A percentile compares a stretch with the other conserved stretches of the same genome.
Evolutionary conservation across 768 basidiomycete species (phyloP).

Genomic region (Termitomyces sp.): DNA sequence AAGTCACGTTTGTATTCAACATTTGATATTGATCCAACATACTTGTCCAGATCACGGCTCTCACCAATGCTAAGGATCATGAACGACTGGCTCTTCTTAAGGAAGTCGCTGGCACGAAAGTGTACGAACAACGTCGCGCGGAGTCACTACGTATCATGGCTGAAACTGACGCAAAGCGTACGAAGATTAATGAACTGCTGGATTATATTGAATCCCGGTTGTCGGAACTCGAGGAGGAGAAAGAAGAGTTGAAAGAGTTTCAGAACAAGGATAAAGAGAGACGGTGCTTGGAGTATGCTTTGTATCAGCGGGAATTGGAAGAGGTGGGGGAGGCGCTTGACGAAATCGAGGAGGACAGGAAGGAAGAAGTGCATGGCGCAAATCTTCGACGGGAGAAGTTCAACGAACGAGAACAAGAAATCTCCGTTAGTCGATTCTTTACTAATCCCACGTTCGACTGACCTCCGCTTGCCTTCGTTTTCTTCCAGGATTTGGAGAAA

Average conservation of each 20-base stretch:
- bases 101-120: slow-evolving; percentile 97
- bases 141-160: slow-evolving; percentile 97
- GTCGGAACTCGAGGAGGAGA: slow-evolving; percentile 93
- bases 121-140: slow-evolving; percentile 90
- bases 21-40: slow-evolving; percentile 6
- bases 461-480: neutral
- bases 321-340: slow-evolving; percentile 86
- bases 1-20: slow-evolving; percentile 25
- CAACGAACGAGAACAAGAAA: slow-evolving; percentile 79
- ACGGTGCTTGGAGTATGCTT: slow-evolving; percentile 90
- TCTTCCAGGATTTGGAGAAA: slow-evolving; percentile 65
- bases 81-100: slow-evolving; percentile 94
- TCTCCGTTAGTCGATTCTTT: slow-evolving; percentile 52
- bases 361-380: slow-evolving; percentile 78
- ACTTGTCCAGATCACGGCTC: slow-evolving; percentile 73
- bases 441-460: neutral
- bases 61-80: slow-evolving; percentile 96
- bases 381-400: slow-evolving; percentile 82
- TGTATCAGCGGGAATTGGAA: slow-evolving; percentile 87
- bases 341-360: slow-evolving; percentile 80
- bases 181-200: slow-evolving; percentile 87
- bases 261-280: slow-evolving; percentile 95
- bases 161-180: slow-evolving; percentile 90
- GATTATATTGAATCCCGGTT: slow-evolving; percentile 90
- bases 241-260: slow-evolving; percentile 95